Conservation (phyloP, 176 grass and related monocot species). For the Eleusine coracana region DNA sequence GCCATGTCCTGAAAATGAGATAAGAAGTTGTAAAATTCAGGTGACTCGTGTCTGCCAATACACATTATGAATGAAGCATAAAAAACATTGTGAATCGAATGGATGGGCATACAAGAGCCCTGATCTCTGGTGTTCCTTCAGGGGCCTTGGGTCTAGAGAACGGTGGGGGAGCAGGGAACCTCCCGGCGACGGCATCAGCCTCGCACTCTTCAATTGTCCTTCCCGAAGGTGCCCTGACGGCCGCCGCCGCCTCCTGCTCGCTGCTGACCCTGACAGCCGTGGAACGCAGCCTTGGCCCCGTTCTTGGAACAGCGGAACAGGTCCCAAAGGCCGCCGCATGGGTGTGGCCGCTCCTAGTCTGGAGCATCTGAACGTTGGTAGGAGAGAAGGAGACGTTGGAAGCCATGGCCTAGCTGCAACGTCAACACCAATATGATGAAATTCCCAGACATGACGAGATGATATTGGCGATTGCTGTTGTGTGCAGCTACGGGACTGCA, state of each 20-base stretch:
- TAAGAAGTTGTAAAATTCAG: slow-evolving; percentile 14
- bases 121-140: slow-evolving; percentile 78
- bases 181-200: slow-evolving; percentile 83
- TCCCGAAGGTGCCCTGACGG: slow-evolving; percentile 62
- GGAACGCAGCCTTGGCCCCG: slow-evolving; percentile 36
- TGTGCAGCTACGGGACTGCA: not conserved
- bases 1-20: slow-evolving; percentile 51
- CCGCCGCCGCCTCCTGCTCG: slow-evolving; percentile 51
- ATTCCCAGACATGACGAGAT: slow-evolving; percentile 25
- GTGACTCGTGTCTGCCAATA: not conserved
- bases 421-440: not conserved
- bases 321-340: slow-evolving; percentile 45
- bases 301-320: slow-evolving; percentile 34
- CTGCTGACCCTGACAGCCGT: slow-evolving; percentile 61
- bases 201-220: slow-evolving; percentile 95
- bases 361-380: slow-evolving; percentile 58
- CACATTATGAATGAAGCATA: not conserved
- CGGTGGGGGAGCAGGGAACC: slow-evolving; percentile 59
- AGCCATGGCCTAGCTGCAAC: slow-evolving; percentile 54
- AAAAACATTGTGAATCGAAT: slow-evolving; percentile 21
- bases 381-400: slow-evolving; percentile 68
- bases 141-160: slow-evolving; percentile 62
- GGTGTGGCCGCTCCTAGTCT: slow-evolving; percentile 41
- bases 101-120: slow-evolving; percentile 60
- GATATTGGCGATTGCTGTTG: not conserved